Evolutionary conservation across 208 protist genomes (phyloP).

Genomic region (Acanthamoeba castellanii): DNA sequence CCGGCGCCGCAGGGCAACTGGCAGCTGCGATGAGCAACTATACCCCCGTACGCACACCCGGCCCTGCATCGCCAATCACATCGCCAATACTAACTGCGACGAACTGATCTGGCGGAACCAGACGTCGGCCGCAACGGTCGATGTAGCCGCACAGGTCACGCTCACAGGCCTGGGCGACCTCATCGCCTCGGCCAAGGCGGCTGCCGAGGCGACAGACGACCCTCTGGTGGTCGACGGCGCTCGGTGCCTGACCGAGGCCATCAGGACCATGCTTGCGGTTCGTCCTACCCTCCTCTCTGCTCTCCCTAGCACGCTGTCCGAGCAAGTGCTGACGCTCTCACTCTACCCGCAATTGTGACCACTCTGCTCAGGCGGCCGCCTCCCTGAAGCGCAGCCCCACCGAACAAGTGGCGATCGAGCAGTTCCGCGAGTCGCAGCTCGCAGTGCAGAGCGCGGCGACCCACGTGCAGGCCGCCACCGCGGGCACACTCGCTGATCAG

Average conservation of each 20-base stretch:
- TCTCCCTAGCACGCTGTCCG: background rate
- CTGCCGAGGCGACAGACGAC: background rate
- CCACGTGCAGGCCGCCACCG: slow-evolving; percentile 36
- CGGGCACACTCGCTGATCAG: slow-evolving; percentile 32
- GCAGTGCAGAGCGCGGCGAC: slow-evolving; percentile 27
- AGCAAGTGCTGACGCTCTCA: background rate
- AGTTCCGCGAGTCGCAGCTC: slow-evolving; percentile 57
- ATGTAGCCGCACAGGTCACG: background rate
- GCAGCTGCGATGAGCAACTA: background rate
- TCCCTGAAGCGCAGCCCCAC: background rate
- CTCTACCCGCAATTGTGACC: background rate
- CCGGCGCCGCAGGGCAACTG: background rate
- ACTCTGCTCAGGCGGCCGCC: background rate
- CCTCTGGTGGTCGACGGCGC: slow-evolving; percentile 37
- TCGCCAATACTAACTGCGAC: background rate
- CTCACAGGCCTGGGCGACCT: slow-evolving; percentile 25
- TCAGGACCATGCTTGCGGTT: slow-evolving; percentile 5
- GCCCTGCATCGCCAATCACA: background rate
- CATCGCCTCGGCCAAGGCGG: slow-evolving; percentile 45
- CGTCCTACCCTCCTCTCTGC: background rate
- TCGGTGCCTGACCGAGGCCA: slow-evolving; percentile 30
- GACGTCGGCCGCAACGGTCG: background rate
- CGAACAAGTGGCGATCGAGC: background rate
- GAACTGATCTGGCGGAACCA: background rate
- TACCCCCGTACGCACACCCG: background rate